Evolutionary conservation across 257 asterid species (phyloP).

Genomic region (Penstemon newberryi): DNA sequence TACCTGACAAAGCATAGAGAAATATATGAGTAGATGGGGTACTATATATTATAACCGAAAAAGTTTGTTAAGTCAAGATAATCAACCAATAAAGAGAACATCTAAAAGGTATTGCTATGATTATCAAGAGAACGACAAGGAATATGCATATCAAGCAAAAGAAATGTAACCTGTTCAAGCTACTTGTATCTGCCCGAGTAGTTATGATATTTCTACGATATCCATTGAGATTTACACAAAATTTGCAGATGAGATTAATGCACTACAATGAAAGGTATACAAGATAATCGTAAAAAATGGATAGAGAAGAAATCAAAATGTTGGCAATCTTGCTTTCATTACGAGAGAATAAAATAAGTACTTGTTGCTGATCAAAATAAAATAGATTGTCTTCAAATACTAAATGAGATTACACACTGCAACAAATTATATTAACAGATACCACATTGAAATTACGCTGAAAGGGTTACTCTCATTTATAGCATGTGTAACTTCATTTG

Average conservation of each 20-base stretch:
- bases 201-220: background rate
- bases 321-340: background rate
- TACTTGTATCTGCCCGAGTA: background rate
- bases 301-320: background rate
- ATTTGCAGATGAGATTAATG: background rate
- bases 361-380: background rate
- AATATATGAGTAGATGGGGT: constrained; percentile 4
- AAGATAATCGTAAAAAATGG: background rate
- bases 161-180: background rate
- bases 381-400: background rate
- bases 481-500: background rate
- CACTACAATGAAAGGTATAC: background rate
- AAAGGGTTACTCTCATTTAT: background rate
- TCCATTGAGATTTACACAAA: background rate
- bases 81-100: background rate
- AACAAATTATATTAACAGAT: no score
- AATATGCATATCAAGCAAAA: background rate
- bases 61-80: constrained; percentile 1
- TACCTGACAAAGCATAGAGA: constrained; percentile 43
- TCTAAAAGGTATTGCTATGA: background rate
- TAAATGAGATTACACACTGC: background rate
- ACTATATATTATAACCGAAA: background rate
- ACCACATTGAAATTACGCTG: background rate
- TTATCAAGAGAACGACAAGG: background rate
- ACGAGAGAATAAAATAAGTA: background rate